Evolutionary conservation across 441 rosid genomes (phyloP), one percentile per base, ranked within the genome.

Genomic region (Eruca vesicaria): DNA sequence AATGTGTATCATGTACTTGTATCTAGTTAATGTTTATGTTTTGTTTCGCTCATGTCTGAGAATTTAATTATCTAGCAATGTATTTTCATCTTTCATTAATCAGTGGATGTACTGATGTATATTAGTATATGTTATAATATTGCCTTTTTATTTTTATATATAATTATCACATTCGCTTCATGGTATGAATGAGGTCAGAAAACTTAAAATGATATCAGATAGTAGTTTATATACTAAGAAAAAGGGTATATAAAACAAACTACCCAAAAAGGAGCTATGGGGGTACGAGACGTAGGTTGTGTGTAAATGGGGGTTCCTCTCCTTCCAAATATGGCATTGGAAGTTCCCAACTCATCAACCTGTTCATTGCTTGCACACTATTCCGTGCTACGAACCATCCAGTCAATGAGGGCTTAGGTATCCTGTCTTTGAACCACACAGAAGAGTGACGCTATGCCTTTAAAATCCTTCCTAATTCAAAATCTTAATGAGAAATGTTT

Each of bases 1-100:
- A 77, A 71, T 65, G 80, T 77, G 80, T 65, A 71, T 59, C 68
- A 58, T 31, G 76, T 65, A 57, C 53, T 69, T 69, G 36, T 63
- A 56, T 32, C 6, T 50, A 69, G 43, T 64, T 29, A 11, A 8
- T 38, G 20, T 61, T 57, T 58, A 58, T 71, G 18, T 65, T 0
- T 48, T 58, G 1, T 66, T 18, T 65, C 10, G 50, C 45, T 23
- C 52, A 33, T 65, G 52, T 50, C 62, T 59, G 53, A 52, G 11
- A 50, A 20, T n/a, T 26, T 35, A 9, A 70, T 48, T 60, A 38
- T 73, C 41, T 70, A 77, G 71, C 50, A 72, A 72, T 77, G 80
- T 77, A 59, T 48, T 77, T 71, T 29, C 68, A 66, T 68, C 59
- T 66, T n/a, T 29, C 48, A 65, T 48, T 65, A 71, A 65, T 77